Base-by-base conservation (phyloP, 2,329 filamentous ascomycete genomes). In the Botryotinia convoluta region DNA sequence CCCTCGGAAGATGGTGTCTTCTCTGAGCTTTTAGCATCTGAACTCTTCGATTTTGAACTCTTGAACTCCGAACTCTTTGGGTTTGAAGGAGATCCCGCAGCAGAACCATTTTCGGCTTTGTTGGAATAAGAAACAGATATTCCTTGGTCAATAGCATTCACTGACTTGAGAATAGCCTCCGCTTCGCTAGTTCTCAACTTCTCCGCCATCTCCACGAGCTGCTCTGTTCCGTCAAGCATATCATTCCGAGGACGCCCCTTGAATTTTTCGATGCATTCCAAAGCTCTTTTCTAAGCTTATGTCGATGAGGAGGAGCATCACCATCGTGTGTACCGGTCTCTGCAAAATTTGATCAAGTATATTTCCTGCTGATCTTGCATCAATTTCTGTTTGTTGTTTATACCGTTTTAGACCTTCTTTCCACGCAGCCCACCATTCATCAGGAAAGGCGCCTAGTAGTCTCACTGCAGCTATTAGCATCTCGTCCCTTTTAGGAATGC, bases 1-100 rank as follows among this genome's bases (percentile, higher is more conserved):
- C 76, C 75, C 68, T 77, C 76, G 4, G 76, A 77, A 12, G 76
- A 75, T 4, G 74, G 72, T 22, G 71, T 75, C 37, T 77, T 77
- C 18, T 72, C 74, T 45, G 69, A 71, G 44, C 68, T 71, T 22
- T 42, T 70, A n/a, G 20, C 37, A 29, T 67, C 32, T 29, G 63
- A 45, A 2, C n/a, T 65, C 44, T 48, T 65, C 1, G 62, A 29
- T 10, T 67, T 22, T 2, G 51, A 70, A 45, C 20, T 67, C 32
- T 67, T 54, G 3, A 44, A 32, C 4, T 67, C 22, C 0, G 54
- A 70, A 45, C 20, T 69, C 18, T 69, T 59, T 7, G 72, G 32
- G 20, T 68, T 42, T 6, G 65, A 57, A 6, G 3, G 74, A 37
- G 69, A 74, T 12, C 42, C 65, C 5, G 67, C 72, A 14, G 48